These are phyloP conservation scores for Metarhizium brunneum DNA, from an alignment of 2,329 filamentous ascomycete genomes.

Conservation along the genomic window DNA sequence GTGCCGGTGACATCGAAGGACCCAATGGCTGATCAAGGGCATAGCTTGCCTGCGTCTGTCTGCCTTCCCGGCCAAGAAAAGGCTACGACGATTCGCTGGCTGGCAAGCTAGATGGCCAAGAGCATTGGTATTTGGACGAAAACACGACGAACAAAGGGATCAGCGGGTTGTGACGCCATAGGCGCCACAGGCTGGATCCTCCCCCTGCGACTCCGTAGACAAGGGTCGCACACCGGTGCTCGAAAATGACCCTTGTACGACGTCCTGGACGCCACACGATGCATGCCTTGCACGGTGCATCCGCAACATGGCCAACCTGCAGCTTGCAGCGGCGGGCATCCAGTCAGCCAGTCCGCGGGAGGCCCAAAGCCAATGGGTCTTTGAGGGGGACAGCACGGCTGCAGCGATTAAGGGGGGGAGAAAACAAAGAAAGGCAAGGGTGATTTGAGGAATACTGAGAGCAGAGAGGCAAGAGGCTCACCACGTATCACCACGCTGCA, in stretches of 20 bases:
- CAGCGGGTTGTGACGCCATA: background rate
- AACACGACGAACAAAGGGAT: background rate
- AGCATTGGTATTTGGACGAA: too few species aligned
- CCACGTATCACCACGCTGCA: too few species aligned
- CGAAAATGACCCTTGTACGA: background rate
- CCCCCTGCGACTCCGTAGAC: background rate
- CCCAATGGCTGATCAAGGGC: background rate
- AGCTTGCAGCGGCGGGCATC: background rate
- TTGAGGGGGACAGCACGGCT: background rate
- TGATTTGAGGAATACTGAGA: too few species aligned
- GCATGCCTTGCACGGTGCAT: background rate
- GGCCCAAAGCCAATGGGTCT: too few species aligned
- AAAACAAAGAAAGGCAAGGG: too few species aligned
- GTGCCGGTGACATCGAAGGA: too few species aligned
- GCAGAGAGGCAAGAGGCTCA: too few species aligned
- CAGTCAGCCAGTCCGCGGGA: background rate
- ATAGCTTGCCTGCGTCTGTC: background rate
- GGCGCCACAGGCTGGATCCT: background rate
- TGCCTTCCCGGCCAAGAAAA: background rate
- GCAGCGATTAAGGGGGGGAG: background rate
- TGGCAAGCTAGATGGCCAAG: background rate
- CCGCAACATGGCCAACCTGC: background rate
- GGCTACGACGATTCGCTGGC: background rate
- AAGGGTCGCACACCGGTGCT: background rate
- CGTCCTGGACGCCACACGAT: background rate